Conservation (phyloP, 176 grass and related monocot genomes). For the Musa itinerans region DNA sequence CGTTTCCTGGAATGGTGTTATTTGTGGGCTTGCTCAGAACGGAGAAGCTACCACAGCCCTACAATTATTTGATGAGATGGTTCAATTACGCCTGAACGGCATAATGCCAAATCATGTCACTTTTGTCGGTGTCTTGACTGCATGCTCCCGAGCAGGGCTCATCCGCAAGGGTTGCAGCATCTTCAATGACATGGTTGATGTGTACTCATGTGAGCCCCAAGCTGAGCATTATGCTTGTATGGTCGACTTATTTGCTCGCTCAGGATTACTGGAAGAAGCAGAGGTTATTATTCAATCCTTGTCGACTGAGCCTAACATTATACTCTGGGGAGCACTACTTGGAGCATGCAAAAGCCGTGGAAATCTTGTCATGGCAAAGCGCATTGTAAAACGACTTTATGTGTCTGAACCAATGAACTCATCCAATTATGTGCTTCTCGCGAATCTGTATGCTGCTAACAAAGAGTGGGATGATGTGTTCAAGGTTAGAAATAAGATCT, state of each 20-base stretch:
- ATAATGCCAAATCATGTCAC: conserved; percentile 12
- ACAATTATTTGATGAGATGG: conserved; percentile 15
- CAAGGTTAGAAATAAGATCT: conserved; percentile 20
- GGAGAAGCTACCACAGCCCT: conserved; percentile 12
- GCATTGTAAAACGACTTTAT: conserved; percentile 1
- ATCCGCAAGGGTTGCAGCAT: conserved; percentile 7
- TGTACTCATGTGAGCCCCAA: conserved; percentile 8
- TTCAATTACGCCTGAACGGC: neutral
- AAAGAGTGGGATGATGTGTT: conserved; percentile 28
- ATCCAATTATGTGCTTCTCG: conserved; percentile 18
- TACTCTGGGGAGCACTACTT: conserved; percentile 13
- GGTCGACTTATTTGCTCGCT: conserved; percentile 11
- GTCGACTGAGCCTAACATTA: conserved; percentile 11
- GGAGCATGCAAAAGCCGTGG: conserved; percentile 10
- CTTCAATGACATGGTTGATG: conserved; percentile 2
- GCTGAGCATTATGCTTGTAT: conserved; percentile 18
- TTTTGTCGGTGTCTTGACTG: conserved; percentile 19
- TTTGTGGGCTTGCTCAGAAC: conserved; percentile 21
- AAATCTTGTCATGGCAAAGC: conserved; percentile 6
- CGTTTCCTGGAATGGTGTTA: conserved; percentile 21
- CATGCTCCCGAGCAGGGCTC: conserved; percentile 8
- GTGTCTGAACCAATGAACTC: conserved; percentile 1
- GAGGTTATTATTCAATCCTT: conserved; percentile 17
- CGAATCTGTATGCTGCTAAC: conserved; percentile 23
- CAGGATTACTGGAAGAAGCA: conserved; percentile 7